phyloP scores from a whole-genome alignment of 164 flowering plant genomes.

The Liquidambar formosana region DNA sequence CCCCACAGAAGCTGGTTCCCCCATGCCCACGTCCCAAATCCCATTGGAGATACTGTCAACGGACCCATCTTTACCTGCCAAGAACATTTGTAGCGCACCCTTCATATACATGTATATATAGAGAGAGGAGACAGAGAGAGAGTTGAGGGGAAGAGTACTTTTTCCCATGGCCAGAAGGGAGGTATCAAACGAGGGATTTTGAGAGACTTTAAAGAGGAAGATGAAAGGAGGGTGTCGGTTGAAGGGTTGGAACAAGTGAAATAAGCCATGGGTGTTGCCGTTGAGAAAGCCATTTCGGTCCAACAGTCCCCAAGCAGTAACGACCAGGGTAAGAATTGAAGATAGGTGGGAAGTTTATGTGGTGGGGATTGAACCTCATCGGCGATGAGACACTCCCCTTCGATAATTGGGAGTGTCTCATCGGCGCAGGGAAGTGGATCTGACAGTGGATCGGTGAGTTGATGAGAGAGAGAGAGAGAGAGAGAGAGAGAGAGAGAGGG shows the following conservation, averaged over 20 bases:
- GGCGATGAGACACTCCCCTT: too few species aligned
- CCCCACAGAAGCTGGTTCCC: constrained; percentile 98
- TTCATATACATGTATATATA: too few species aligned
- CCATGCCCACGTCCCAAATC: constrained; percentile 99
- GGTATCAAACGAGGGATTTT: constrained; percentile 41
- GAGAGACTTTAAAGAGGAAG: constrained; percentile 25
- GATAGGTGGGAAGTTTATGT: not conserved
- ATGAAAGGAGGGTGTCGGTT: constrained; percentile 19
- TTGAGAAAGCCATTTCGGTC: constrained; percentile 30
- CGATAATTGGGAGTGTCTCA: too few species aligned
- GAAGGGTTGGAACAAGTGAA: constrained; percentile 24
- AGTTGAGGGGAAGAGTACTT: too few species aligned
- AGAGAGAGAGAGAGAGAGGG: too few species aligned
- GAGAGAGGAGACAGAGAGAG: too few species aligned
- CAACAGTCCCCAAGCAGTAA: not conserved
- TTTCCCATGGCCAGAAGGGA: constrained; percentile 70
- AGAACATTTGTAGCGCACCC: too few species aligned
- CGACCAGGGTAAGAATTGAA: not conserved
- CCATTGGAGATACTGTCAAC: constrained; percentile 87
- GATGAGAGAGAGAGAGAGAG: too few species aligned
- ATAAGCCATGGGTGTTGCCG: constrained; percentile 18
- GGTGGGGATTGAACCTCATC: not conserved
- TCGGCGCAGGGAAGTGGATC: too few species aligned
- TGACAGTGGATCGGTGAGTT: too few species aligned
- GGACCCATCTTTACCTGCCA: constrained; percentile 82